Evolutionary conservation across 345 rosid genomes (phyloP).

Genomic region (Noccaea caerulescens): DNA sequence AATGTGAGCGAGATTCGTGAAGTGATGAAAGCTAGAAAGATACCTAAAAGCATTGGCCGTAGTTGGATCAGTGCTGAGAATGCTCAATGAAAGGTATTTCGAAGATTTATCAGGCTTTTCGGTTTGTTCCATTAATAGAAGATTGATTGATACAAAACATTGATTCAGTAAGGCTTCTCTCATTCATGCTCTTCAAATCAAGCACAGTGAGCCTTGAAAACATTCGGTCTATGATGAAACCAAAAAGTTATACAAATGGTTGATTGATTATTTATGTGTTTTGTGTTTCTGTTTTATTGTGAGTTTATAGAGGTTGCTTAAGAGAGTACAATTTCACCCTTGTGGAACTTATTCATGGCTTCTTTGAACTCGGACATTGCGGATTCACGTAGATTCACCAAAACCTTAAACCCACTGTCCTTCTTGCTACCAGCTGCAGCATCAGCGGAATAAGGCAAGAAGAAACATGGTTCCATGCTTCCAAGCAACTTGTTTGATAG

Average conservation of each 20-base stretch:
- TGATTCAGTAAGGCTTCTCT: conserved; percentile 8
- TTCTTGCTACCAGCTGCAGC: conserved; percentile 41
- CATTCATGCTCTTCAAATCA: conserved; percentile 17
- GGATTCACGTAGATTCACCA: conserved; percentile 60
- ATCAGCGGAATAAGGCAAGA: conserved; percentile 69
- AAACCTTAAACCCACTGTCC: conserved; percentile 68
- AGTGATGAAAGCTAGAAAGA: conserved; percentile 68
- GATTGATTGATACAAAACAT: not conserved
- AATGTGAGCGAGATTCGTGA: conserved; percentile 68
- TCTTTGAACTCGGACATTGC: conserved; percentile 59
- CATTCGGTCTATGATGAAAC: conserved; percentile 35
- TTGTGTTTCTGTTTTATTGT: conserved; percentile 19
- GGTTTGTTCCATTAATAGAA: not conserved
- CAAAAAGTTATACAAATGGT: conserved; percentile 27
- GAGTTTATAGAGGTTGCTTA: not conserved
- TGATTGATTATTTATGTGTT: conserved; percentile 5
- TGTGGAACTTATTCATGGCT: conserved; percentile 65
- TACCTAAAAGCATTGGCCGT: conserved; percentile 63
- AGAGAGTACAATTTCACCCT: conserved; percentile 46
- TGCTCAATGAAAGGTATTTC: conserved; percentile 19
- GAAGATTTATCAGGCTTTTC: conserved; percentile 9
- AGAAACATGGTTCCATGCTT: conserved; percentile 79
- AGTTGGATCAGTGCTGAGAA: conserved; percentile 71
- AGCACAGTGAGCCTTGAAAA: conserved; percentile 22
- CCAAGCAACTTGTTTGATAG: conserved; percentile 67